Conservation (phyloP, 140 eudicot species). For the Cichorium intybus region DNA sequence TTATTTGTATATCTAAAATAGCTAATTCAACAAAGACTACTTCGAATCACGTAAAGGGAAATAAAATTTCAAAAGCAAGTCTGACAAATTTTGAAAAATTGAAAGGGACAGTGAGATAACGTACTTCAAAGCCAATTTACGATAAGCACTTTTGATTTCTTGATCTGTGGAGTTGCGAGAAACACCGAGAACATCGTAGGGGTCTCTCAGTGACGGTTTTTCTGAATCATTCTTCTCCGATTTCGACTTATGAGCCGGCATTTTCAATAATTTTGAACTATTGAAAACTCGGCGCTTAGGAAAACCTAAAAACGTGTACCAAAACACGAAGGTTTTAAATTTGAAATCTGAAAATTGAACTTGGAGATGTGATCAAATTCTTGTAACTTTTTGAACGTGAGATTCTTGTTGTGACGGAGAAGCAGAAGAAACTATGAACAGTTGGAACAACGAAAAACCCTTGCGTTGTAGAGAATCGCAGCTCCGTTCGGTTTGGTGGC, state of each 20-base stretch:
- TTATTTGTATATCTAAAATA: slow-evolving; percentile 11
- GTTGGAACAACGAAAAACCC: slow-evolving; percentile 21
- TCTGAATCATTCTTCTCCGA: slow-evolving; percentile 51
- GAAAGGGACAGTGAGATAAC: slow-evolving; percentile 2
- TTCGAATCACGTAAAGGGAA: neutral
- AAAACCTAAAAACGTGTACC: slow-evolving; percentile 26
- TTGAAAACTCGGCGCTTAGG: slow-evolving; percentile 9
- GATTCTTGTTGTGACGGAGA: slow-evolving; percentile 31
- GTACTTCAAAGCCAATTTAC: slow-evolving; percentile 94
- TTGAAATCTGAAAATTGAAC: neutral
- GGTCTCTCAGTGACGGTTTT: slow-evolving; percentile 67
- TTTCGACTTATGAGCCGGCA: slow-evolving; percentile 66
- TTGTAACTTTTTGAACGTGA: slow-evolving; percentile 11
- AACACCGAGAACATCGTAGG: slow-evolving; percentile 89
- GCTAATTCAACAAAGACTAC: neutral
- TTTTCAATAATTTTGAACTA: slow-evolving; percentile 24
- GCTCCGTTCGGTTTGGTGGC: slow-evolving; percentile 17
- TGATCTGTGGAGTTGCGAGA: slow-evolving; percentile 82
- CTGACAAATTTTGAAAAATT: neutral
- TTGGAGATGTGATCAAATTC: neutral
- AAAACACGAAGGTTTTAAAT: neutral
- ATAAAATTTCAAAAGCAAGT: neutral
- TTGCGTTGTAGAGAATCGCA: slow-evolving; percentile 20
- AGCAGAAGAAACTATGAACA: slow-evolving; percentile 5
- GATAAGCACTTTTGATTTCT: slow-evolving; percentile 82